These are phyloP conservation scores for Arxiozyma slooffiae DNA, from an alignment of 1,139 yeast species.

Conservation along the genomic window DNA sequence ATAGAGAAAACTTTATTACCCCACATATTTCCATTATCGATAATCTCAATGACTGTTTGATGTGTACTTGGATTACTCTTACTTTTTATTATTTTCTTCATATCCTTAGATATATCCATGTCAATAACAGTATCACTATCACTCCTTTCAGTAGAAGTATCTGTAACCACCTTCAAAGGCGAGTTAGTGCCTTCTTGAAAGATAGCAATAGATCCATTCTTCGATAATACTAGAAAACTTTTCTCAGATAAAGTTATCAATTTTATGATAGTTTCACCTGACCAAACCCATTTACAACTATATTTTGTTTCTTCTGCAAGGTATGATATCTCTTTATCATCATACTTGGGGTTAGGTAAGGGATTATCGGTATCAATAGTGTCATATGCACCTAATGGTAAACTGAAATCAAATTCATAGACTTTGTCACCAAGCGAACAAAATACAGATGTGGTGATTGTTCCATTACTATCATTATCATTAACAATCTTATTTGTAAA, in stretches of 20 bases:
- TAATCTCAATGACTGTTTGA: constrained; percentile 16
- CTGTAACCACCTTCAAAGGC: constrained; percentile 18
- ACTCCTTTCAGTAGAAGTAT: constrained; percentile 3
- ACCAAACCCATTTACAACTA: constrained; percentile 22
- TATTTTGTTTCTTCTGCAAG: constrained; percentile 6
- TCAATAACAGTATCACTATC: constrained; percentile 9
- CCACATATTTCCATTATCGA: constrained; percentile 13
- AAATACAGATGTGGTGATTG: constrained; percentile 17
- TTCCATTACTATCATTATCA: constrained; percentile 17
- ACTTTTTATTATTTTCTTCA: constrained; percentile 15
- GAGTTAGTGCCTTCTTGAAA: constrained; percentile 20
- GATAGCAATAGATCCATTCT: constrained; percentile 27
- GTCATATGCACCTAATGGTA: constrained; percentile 25
- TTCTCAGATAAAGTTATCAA: constrained; percentile 12
- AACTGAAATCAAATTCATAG: constrained; percentile 20
- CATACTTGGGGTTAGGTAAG: constrained; percentile 19
- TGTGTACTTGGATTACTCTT: constrained; percentile 11
- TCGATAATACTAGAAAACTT: constrained; percentile 19
- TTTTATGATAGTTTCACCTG: constrained; percentile 21
- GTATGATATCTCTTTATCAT: constrained; percentile 6
- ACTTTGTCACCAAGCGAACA: constrained; percentile 24
- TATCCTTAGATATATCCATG: constrained; percentile 19
- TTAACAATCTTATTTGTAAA: constrained; percentile 21
- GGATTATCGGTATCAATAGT: background rate
- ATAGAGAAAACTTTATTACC: background rate